A percentile compares a stretch with the other conserved stretches of the same genome.
Evolutionary conservation across 257 asterid species (phyloP).

Genomic region (Nicotiana attenuata): DNA sequence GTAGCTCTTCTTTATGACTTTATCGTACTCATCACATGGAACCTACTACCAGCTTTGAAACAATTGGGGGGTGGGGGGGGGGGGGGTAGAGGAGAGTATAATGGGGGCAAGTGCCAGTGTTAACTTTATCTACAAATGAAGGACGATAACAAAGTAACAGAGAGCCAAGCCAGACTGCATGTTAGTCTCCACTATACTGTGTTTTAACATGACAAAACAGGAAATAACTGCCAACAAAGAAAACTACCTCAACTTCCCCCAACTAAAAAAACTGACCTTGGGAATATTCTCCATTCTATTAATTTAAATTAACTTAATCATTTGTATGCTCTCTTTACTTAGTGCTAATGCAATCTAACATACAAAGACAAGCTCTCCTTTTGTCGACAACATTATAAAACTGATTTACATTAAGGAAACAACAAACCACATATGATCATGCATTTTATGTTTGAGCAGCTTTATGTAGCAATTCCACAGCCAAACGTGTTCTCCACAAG

Average conservation of each 20-base stretch:
- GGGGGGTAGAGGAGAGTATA: background rate
- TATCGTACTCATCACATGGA: slow-evolving; percentile 24
- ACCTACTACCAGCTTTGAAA: slow-evolving; percentile 12
- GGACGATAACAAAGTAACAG: background rate
- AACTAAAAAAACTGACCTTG: slow-evolving; percentile 18
- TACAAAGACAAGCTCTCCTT: slow-evolving; percentile 21
- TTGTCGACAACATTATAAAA: slow-evolving; percentile 1
- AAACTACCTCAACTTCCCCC: slow-evolving; percentile 10
- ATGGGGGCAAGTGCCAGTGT: slow-evolving; percentile 2
- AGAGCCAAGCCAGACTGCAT: slow-evolving; percentile 18
- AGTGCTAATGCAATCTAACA: slow-evolving; percentile 31
- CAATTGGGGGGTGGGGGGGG: background rate
- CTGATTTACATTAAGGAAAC: background rate
- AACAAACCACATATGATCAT: background rate
- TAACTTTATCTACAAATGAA: slow-evolving; percentile 6
- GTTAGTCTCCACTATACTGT: slow-evolving; percentile 34
- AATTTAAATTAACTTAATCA: slow-evolving; percentile 5
- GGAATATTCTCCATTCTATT: slow-evolving; percentile 33
- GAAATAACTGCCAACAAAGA: slow-evolving; percentile 28
- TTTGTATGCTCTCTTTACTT: background rate
- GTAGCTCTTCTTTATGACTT: slow-evolving; percentile 3
- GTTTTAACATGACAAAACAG: slow-evolving; percentile 9
- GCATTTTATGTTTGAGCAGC: slow-evolving; percentile 1
- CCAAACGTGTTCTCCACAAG: slow-evolving; percentile 9
- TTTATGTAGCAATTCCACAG: background rate